Percentiles rank a stretch among this genome's conserved stretches.
Evolutionary conservation across 1,284 basidiomycete species (phyloP).

Genomic region (Ceratobasidium theobromae): DNA sequence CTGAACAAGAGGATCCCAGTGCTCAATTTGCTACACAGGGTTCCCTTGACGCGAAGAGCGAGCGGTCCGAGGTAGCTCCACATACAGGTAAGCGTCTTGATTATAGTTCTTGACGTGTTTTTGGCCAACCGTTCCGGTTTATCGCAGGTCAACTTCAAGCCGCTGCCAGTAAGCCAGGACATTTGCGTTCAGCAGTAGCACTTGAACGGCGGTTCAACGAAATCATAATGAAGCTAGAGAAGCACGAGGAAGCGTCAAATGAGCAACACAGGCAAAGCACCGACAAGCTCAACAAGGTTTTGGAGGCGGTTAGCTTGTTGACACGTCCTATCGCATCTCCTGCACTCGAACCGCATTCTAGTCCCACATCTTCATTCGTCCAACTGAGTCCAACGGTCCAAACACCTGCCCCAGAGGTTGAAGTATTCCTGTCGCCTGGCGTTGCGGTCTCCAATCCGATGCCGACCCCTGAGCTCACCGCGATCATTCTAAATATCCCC

Average conservation of each 20-base stretch:
- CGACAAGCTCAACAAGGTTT: not conserved
- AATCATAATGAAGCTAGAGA: not conserved
- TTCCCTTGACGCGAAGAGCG: too few relatives aligned
- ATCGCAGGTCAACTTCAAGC: not conserved
- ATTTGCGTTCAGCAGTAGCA: not conserved
- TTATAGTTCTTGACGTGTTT: too few relatives aligned
- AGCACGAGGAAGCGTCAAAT: not conserved
- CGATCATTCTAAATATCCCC: not conserved
- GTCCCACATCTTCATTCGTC: not conserved
- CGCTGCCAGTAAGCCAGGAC: not conserved
- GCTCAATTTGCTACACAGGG: too few relatives aligned
- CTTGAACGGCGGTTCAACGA: slow-evolving; percentile 4
- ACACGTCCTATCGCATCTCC: not conserved
- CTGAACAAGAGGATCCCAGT: too few relatives aligned
- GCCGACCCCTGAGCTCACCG: not conserved
- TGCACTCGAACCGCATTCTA: not conserved
- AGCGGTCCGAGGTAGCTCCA: too few relatives aligned
- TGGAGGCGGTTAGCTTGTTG: not conserved
- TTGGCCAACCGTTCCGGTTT: too few relatives aligned
- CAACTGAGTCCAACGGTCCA: not conserved
- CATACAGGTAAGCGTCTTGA: too few relatives aligned
- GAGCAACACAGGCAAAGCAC: not conserved
- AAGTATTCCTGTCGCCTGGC: not conserved
- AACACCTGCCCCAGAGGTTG: not conserved
- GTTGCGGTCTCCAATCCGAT: not conserved